phyloP scores from a whole-genome alignment of 1,284 basidiomycete genomes.

The Testicularia cyperi region DNA sequence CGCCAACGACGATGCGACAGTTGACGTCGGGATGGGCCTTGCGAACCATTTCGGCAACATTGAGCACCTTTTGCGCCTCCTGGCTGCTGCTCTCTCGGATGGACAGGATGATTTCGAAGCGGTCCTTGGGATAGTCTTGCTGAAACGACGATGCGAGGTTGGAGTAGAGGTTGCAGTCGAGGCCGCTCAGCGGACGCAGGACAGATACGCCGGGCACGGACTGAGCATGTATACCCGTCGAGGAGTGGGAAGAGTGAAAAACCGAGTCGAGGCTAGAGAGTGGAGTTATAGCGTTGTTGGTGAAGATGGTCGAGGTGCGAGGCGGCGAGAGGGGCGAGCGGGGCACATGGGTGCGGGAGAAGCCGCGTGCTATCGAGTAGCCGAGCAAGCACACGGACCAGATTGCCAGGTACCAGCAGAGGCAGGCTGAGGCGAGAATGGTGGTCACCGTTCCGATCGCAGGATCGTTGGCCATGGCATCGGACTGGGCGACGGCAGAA shows the following conservation, averaged over 20 bases:
- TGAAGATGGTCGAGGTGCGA: slow-evolving; percentile 14
- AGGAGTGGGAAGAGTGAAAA: slow-evolving; percentile 67
- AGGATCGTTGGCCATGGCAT: too few relatives aligned
- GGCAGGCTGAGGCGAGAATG: slow-evolving; percentile 9
- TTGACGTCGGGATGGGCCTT: slow-evolving; percentile 46
- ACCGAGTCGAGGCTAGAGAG: slow-evolving; percentile 62
- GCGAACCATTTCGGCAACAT: slow-evolving; percentile 45
- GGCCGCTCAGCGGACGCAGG: slow-evolving; percentile 53
- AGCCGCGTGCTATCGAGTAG: slow-evolving; percentile 62
- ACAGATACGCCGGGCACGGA: slow-evolving; percentile 49
- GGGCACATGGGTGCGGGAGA: slow-evolving; percentile 14
- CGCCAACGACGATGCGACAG: slow-evolving; percentile 55
- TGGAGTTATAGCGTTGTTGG: slow-evolving; percentile 69
- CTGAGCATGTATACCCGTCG: slow-evolving; percentile 68
- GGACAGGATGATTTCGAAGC: slow-evolving; percentile 54
- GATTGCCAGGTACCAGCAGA: slow-evolving; percentile 73
- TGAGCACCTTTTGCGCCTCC: slow-evolving; percentile 50
- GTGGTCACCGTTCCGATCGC: too few relatives aligned
- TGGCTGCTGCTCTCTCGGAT: slow-evolving; percentile 29
- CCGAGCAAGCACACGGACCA: slow-evolving; percentile 78
- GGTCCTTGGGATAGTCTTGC: slow-evolving; percentile 49
- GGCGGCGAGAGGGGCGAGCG: slow-evolving; percentile 29
- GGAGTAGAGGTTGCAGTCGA: slow-evolving; percentile 54
- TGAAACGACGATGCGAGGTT: slow-evolving; percentile 56
- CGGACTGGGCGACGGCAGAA: too few relatives aligned